Evolutionary conservation across 1,284 basidiomycete species (phyloP), one percentile per base, ranked within the genome.

Genomic region (Ganoderma multipileum): DNA sequence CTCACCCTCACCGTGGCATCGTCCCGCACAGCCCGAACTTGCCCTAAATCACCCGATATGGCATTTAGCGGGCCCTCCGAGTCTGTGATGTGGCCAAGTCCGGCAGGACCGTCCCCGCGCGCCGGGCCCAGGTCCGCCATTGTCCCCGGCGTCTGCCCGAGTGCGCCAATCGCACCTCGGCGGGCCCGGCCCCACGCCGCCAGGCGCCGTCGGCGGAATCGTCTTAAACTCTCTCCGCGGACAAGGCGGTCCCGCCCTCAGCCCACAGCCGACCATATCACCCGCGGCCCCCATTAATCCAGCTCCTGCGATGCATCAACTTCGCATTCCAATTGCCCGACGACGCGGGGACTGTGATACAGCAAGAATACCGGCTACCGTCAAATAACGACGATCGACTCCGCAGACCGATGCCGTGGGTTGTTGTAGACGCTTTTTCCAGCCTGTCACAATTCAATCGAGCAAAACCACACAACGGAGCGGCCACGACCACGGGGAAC

Each of bases 351-450:
- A 64, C 8, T 60, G 57, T 67, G 64, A 68, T 75, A 73, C 77
- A 74, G 69, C 33, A 33, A 62, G 70, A 68, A 66, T 66, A 47
- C 68, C 65, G 65, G 64, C 75, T 75, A 77, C 78, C 78, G 79
- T 84, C 83, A 91, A 72, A 90, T 81, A 64, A 91, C 83, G 69
- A 90, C 86, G 76, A 91, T 85, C 67, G 79, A 83, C 66, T 91
- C 87, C 72, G 85, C 85, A 38, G 92, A 87, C 72, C 88, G 89
- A 84, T 96, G 96, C 77, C 90, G 88, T 70, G 91, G 85, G 72
- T 91, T 91, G 86, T 95, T 89, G 88, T 98, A 98, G 26, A 95
- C 90, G 78, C 91, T 91, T 86, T 94, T 90, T 61, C 93, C 94
- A 65, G 85, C 85, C 93, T 94, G 79, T 68, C 54, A 70, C 70